A percentile compares a stretch with the other conserved stretches of the same genome.
Evolutionary conservation across 1,284 basidiomycete genomes (phyloP).

Genomic region (Heliocybe sulcata): DNA sequence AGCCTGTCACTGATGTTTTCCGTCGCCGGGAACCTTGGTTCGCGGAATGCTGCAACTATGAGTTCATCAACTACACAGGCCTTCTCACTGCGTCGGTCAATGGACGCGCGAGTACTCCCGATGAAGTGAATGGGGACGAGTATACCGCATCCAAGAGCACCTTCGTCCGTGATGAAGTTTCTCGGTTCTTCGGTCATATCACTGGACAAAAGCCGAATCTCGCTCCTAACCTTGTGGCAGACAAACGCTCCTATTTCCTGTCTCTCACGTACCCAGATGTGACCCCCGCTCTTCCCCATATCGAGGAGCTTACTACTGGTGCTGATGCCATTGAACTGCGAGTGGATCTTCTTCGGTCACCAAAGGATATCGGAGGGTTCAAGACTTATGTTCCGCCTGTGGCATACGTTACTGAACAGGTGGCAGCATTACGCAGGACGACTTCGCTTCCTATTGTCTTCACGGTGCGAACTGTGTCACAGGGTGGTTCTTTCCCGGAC

Average conservation of each 20-base stretch:
- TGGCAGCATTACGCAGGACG: conserved; percentile 73
- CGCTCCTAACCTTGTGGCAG: conserved; percentile 47
- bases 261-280: conserved; percentile 90
- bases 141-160: conserved; percentile 9
- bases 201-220: conserved; percentile 70
- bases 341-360: conserved; percentile 79
- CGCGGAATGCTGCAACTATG: conserved; percentile 76
- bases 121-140: conserved; percentile 1
- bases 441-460: conserved; percentile 87
- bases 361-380: conserved; percentile 33
- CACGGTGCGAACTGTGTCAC: conserved; percentile 83
- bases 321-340: conserved; percentile 92
- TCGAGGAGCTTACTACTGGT: conserved; percentile 76
- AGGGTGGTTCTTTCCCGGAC: conserved; percentile 93
- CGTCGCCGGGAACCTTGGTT: conserved; percentile 85
- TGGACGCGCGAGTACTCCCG: not conserved
- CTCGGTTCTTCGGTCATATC: conserved; percentile 85
- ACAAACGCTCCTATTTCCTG: conserved; percentile 81
- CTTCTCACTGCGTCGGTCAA: conserved; percentile 13
- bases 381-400: conserved; percentile 59
- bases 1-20: conserved; percentile 80
- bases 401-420: conserved; percentile 76
- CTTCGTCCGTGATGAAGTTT: conserved; percentile 39
- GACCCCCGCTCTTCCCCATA: conserved; percentile 57
- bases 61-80: conserved; percentile 77